These are phyloP conservation scores for Cordyceps fumosorosea DNA, from an alignment of 2,329 filamentous ascomycete species.

Conservation along the genomic window DNA sequence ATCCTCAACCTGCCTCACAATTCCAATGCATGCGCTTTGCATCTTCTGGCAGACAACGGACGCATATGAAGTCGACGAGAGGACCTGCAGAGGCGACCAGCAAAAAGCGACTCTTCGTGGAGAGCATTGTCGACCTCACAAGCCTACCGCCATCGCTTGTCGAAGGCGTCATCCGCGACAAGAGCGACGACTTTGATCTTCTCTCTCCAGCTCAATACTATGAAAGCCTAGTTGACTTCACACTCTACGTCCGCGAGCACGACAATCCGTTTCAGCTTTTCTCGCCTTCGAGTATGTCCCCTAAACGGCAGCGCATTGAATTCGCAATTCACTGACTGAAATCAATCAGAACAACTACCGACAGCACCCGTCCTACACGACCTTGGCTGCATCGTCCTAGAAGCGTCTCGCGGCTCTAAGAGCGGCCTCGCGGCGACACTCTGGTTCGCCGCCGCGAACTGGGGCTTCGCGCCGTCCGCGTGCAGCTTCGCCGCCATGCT, in stretches of 20 bases:
- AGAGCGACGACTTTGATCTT: not conserved
- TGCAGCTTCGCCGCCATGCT: constrained; percentile 23
- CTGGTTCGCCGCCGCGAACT: constrained; percentile 27
- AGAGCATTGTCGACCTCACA: not conserved
- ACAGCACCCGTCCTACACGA: constrained; percentile 20
- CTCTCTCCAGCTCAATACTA: not conserved
- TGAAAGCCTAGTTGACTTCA: not conserved
- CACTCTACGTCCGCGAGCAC: not conserved
- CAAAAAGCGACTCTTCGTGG: not conserved
- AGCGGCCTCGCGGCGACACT: constrained; percentile 20
- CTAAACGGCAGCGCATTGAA: not conserved
- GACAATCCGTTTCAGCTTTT: not conserved
- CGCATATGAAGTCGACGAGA: not conserved
- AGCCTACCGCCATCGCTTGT: not conserved
- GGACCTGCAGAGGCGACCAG: not conserved
- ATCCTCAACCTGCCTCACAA: not conserved
- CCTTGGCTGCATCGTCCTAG: constrained; percentile 23
- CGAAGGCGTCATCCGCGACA: not conserved
- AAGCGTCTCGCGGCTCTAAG: constrained; percentile 13
- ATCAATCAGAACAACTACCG: not conserved
- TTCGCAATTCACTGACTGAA: not conserved
- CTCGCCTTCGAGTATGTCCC: not conserved
- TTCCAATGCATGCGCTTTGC: not conserved
- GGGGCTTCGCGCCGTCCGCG: constrained; percentile 25
- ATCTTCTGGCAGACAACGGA: not conserved